Evolutionary conservation across 176 grass and related monocot species (phyloP).

Genomic region (Pontederia paniculata): DNA sequence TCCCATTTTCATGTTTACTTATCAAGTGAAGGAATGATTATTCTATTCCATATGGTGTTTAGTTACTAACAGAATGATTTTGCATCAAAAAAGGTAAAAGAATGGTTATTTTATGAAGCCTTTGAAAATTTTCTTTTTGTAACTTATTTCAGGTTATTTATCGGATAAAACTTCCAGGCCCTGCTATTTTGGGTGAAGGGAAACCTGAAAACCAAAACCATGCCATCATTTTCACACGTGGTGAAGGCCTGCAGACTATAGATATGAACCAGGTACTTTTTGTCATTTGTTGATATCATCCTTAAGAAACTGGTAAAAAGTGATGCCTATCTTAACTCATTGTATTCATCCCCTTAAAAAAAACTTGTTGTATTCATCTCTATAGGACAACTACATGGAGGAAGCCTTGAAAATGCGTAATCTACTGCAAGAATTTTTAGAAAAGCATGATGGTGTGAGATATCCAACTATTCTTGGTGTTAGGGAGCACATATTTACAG

Average conservation of each 20-base stretch:
- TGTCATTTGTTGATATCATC: conserved; percentile 20
- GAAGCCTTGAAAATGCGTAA: conserved; percentile 99
- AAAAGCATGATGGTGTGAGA: conserved; percentile 40
- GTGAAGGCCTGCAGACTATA: conserved; percentile 91
- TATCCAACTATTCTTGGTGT: conserved; percentile 87
- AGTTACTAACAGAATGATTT: too few relatives aligned
- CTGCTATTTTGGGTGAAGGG: conserved; percentile 84
- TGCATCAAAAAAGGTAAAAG: too few relatives aligned
- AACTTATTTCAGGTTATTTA: conserved; percentile 65
- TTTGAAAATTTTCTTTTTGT: background rate
- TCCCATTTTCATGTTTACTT: too few relatives aligned
- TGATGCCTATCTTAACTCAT: too few relatives aligned
- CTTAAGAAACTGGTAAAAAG: background rate
- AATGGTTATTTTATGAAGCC: too few relatives aligned
- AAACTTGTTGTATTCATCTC: background rate
- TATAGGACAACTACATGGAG: conserved; percentile 93
- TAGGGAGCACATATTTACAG: conserved; percentile 97
- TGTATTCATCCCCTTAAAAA: too few relatives aligned
- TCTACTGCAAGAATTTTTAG: conserved; percentile 85
- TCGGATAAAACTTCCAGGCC: conserved; percentile 84
- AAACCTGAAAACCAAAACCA: conserved; percentile 99
- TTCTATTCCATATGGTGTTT: too few relatives aligned
- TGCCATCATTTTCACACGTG: conserved; percentile 90
- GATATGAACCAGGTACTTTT: conserved; percentile 91
- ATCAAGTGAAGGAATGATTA: too few relatives aligned